Conservation (phyloP, 2,329 filamentous ascomycete genomes). For the Pestalotiopsis sp. region DNA sequence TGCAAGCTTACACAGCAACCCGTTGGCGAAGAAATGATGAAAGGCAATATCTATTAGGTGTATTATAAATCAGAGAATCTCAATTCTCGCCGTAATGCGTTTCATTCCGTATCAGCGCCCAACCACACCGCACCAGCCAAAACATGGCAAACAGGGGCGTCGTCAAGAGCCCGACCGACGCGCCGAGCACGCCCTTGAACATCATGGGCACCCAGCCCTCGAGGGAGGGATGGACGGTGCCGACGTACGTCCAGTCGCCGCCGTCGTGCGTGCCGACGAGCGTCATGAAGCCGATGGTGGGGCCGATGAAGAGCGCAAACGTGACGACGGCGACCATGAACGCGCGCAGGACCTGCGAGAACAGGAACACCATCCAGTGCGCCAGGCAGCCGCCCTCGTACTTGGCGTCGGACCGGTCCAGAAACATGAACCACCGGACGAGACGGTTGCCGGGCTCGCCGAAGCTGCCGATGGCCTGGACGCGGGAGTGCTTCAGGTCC, state of each 20-base stretch:
- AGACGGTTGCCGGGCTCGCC: constrained; percentile 34
- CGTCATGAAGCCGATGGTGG: constrained; percentile 45
- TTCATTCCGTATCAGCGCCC: constrained; percentile 36
- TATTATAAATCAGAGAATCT: not conserved
- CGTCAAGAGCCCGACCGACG: constrained; percentile 45
- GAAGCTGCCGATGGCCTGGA: constrained; percentile 50
- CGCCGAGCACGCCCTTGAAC: constrained; percentile 54
- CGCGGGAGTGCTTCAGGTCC: constrained; percentile 45
- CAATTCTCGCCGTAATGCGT: constrained; percentile 23
- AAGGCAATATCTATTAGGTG: too few relatives aligned
- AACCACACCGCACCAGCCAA: constrained; percentile 54
- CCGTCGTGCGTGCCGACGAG: constrained; percentile 36
- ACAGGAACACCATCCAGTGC: constrained; percentile 36
- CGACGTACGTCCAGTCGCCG: constrained; percentile 46
- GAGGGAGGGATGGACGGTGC: constrained; percentile 16
- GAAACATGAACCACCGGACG: constrained; percentile 47
- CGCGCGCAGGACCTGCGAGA: constrained; percentile 38
- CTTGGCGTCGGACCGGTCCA: constrained; percentile 34
- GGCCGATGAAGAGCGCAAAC: constrained; percentile 47
- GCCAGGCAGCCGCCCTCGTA: constrained; percentile 27
- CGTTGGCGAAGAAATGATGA: too few relatives aligned
- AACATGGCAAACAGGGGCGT: constrained; percentile 51
- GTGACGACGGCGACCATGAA: constrained; percentile 38
- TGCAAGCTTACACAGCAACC: too few relatives aligned
- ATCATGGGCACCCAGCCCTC: constrained; percentile 47